Conservation (phyloP, 2,329 filamentous ascomycete species). For the Trichoderma asperellum region DNA sequence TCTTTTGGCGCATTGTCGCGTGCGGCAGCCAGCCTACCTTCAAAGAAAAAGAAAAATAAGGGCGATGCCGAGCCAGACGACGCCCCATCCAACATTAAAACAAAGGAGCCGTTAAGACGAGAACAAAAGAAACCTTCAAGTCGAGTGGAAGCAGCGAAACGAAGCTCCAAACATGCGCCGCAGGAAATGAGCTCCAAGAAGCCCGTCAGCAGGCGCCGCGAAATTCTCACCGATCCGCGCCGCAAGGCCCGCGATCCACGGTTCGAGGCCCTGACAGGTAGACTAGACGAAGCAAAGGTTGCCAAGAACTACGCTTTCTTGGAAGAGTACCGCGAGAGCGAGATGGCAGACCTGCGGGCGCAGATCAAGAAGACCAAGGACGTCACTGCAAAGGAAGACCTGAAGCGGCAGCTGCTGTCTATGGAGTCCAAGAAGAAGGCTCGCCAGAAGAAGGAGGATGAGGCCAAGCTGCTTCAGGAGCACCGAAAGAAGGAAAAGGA, state of each 20-base stretch:
- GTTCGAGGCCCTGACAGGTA: slow-evolving; percentile 70
- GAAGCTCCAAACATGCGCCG: slow-evolving; percentile 84
- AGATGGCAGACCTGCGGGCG: slow-evolving; percentile 74
- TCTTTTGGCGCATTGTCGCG: slow-evolving; percentile 91
- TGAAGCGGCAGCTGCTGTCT: slow-evolving; percentile 74
- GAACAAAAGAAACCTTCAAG: slow-evolving; percentile 3
- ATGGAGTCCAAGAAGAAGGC: slow-evolving; percentile 80
- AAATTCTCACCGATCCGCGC: slow-evolving; percentile 62
- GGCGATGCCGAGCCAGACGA: slow-evolving; percentile 35
- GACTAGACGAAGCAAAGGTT: slow-evolving; percentile 60
- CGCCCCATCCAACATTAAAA: slow-evolving; percentile 35
- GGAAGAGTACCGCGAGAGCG: slow-evolving; percentile 80
- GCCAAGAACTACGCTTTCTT: slow-evolving; percentile 84
- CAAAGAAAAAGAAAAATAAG: slow-evolving; percentile 39
- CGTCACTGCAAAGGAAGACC: slow-evolving; percentile 63
- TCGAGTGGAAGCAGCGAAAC: slow-evolving; percentile 39
- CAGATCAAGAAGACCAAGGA: slow-evolving; percentile 70
- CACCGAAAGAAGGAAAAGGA: slow-evolving; percentile 85
- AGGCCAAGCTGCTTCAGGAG: slow-evolving; percentile 69
- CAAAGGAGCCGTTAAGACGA: background rate
- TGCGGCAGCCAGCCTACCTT: slow-evolving; percentile 71
- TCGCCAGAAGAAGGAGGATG: slow-evolving; percentile 68
- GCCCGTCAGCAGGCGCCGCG: slow-evolving; percentile 79
- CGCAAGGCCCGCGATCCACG: slow-evolving; percentile 80
- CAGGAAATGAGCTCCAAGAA: slow-evolving; percentile 80